Evolutionary conservation across 1,284 basidiomycete genomes (phyloP), one percentile per base, ranked within the genome.

Genomic region (Ceratobasidium sp.): DNA sequence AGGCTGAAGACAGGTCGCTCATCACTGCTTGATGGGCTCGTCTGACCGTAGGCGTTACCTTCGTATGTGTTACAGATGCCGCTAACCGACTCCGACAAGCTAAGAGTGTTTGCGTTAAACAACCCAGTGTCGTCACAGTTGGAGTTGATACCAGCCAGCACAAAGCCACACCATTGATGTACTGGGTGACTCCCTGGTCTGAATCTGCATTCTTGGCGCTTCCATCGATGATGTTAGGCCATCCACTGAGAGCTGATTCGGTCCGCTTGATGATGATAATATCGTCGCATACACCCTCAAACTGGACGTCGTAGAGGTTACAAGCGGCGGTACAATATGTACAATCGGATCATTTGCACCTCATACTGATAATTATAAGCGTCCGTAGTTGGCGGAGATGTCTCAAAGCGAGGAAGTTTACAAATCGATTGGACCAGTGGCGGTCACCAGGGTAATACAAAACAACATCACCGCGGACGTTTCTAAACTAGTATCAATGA

Each of bases 231-330:
- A 77, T 77, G 55, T 69, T 65, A 35, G 62, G 44, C 10, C 10
- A 16, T 5, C 66, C 66, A n/a, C n/a, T n/a, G n/a, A n/a, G 48
- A 52, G 18, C 27, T 30, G 27, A 30, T 30, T 30, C 27, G 27
- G 41, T 27, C 35, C 52, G 66, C 66, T 52, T 69, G 78, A 80
- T 66, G 71, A 73, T 80, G 60, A 80, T 75, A 12, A 78, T 78
- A 65, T 79, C 79, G 55, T 79, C 73, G 38, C 60, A 70, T 18
- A 77, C 71, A 67, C 60, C 70, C 50, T 75, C 50, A 6, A 55
- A 79, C 48, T 30, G 66, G n/a, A 35, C 50, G 84, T 83, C 84
- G 85, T 85, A 65, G 85, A 82, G 79, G 27, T 30, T 30, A 2
- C 27, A 30, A 30, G 27, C 27, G 27, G 27, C 2, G 27, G 27